Conservation (phyloP, 345 rosid species). For the Populus simonii region DNA sequence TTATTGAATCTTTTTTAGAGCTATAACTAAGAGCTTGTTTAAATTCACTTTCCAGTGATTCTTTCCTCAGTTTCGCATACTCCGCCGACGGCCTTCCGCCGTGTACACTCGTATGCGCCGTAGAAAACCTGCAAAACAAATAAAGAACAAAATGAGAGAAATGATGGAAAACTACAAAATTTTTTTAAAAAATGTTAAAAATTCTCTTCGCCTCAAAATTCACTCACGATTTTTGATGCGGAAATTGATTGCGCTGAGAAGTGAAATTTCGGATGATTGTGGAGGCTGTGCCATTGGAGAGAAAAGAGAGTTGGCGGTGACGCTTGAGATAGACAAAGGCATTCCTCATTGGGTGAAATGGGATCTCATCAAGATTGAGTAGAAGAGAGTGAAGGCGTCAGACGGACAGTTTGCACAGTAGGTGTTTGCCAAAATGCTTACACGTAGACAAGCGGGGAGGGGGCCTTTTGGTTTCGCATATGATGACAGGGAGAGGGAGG, state of each 20-base stretch:
- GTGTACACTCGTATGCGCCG: conserved; percentile 64
- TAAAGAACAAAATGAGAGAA: background rate
- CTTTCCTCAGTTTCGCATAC: conserved; percentile 87
- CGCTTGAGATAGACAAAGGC: conserved; percentile 46
- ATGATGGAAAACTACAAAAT: background rate
- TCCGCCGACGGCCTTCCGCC: conserved; percentile 77
- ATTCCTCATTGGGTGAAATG: conserved; percentile 58
- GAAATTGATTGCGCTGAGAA: background rate
- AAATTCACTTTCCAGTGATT: conserved; percentile 91
- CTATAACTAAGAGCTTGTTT: conserved; percentile 64
- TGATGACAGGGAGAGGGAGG: no score
- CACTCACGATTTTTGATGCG: background rate
- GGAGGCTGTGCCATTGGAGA: conserved; percentile 19
- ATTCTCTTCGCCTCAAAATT: no score
- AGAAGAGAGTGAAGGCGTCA: conserved; percentile 7
- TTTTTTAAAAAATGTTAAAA: background rate
- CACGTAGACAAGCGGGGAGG: background rate
- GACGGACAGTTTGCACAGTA: conserved; percentile 11
- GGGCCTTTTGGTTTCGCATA: no score
- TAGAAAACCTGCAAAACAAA: conserved; percentile 49
- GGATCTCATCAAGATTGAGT: conserved; percentile 12
- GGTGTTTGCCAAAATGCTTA: conserved; percentile 48
- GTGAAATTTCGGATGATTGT: conserved; percentile 18
- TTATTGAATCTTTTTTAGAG: conserved; percentile 55
- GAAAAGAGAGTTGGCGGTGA: conserved; percentile 41